Base-by-base conservation (phyloP, 768 basidiomycete genomes). In the Candolleomyces aberdarensis region DNA sequence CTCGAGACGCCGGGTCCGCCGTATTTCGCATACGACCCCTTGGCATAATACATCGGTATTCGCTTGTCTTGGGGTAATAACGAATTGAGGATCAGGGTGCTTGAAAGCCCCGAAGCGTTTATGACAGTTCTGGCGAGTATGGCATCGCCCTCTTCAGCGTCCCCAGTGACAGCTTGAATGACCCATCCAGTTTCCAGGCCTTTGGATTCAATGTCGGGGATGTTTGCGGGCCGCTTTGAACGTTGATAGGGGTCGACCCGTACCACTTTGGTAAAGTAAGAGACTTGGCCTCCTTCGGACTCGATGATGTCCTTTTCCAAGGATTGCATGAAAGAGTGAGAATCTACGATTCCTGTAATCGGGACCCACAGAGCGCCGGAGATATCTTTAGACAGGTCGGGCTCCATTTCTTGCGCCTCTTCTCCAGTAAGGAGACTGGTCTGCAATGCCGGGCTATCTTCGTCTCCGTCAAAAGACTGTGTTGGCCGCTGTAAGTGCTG, bases 11-110 rank as follows among this genome's bases (percentile, higher is more conserved):
- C 94, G 0, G 87, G 86, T 6, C 96, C 95, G 52, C 82, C 81
- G 73, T 98, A 98, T 3, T 87, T 85, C 32, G 93, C 89, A 69
- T 98, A 98, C 4, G 92, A 91, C 8, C 95, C 94, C 61, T 84
- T 83, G 2, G 85, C 92, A 65, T 86, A 95, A 70, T 85, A 93
- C 77, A 92, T 85, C 1, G 90, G 86, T 57, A 94, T 80, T 11
- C 82, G 83, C 54, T 75, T 67, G 36, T 80, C 74, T 58, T 77
- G 75, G 0, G 85, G 83, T 14, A 91, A 79, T 52, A 94, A 71
- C 5, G 86, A 79, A 68, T 94, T 92, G 54, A 89, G 79, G 61
- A 94, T 76, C 61, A 92, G 79, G 32, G 83, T 81, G 47, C 85
- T 85, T 10, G 88, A 85, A 58, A 94, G 80, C 5, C 94, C 94